Evolutionary conservation across 345 rosid species (phyloP).

Genomic region (Viola odorata): DNA sequence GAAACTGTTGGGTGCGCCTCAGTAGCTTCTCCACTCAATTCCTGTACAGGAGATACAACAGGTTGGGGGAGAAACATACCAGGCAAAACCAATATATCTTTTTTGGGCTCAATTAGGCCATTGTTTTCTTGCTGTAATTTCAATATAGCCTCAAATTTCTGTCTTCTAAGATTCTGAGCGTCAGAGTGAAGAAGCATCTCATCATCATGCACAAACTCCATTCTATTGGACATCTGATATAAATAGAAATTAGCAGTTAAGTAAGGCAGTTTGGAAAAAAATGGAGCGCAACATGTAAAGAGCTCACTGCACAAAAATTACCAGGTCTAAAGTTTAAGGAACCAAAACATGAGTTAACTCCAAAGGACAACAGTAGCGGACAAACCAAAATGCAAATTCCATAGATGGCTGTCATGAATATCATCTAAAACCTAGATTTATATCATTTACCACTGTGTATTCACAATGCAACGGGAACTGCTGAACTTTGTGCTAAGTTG

Average conservation of each 20-base stretch:
- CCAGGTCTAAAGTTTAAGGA: too few relatives aligned
- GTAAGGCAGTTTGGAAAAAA: too few relatives aligned
- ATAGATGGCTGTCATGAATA: too few relatives aligned
- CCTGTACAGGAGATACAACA: constrained; percentile 14
- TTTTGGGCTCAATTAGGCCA: constrained; percentile 64
- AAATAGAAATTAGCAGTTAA: constrained; percentile 6
- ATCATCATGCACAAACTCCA: constrained; percentile 24
- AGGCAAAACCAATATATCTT: constrained; percentile 48
- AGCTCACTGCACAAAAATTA: too few relatives aligned
- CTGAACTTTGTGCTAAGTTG: too few relatives aligned
- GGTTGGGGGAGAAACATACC: constrained; percentile 70
- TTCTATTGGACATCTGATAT: constrained; percentile 33
- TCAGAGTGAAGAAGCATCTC: constrained; percentile 44
- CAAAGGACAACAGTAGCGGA: too few relatives aligned
- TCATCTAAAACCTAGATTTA: too few relatives aligned
- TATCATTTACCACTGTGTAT: too few relatives aligned
- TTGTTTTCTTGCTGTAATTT: constrained; percentile 59
- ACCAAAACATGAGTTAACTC: too few relatives aligned
- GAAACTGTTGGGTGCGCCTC: constrained; percentile 20
- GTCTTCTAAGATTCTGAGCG: constrained; percentile 54
- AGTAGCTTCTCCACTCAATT: constrained; percentile 24
- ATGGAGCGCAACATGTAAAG: too few relatives aligned
- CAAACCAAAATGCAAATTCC: too few relatives aligned
- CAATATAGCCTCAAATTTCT: constrained; percentile 50
- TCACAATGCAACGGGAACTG: too few relatives aligned